These are phyloP conservation scores for Fusarium sp. DNA, from an alignment of 2,329 filamentous ascomycete species.

Conservation along the genomic window DNA sequence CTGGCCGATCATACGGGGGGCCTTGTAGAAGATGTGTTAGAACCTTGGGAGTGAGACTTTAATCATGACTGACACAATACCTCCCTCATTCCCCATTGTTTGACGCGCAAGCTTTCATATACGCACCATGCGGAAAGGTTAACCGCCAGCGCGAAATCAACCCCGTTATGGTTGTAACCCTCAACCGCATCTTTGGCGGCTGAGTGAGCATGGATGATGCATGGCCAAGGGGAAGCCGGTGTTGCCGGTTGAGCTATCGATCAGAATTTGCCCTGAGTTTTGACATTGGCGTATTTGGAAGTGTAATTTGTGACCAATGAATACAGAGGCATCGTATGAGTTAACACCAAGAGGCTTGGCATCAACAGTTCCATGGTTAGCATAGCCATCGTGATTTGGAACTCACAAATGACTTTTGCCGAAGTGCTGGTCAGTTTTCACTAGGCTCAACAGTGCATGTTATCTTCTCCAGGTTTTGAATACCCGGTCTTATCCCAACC, in stretches of 20 bases:
- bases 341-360: constrained; percentile 24
- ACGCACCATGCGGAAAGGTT: not conserved
- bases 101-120: constrained; percentile 41
- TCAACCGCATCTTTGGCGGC: constrained; percentile 27
- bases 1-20: constrained; percentile 36
- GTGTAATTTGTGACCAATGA: constrained; percentile 19
- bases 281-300: constrained; percentile 3
- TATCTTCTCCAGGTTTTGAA: constrained; percentile 38
- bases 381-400: constrained; percentile 26
- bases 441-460: constrained; percentile 1
- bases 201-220: constrained; percentile 41
- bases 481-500: constrained; percentile 17
- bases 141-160: constrained; percentile 17
- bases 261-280: constrained; percentile 27
- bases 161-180: constrained; percentile 31
- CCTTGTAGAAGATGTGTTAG: constrained; percentile 8
- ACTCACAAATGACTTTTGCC: constrained; percentile 4
- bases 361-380: constrained; percentile 1
- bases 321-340: not conserved
- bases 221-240: constrained; percentile 36
- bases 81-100: constrained; percentile 30
- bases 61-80: constrained; percentile 20
- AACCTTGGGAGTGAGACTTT: constrained; percentile 23
- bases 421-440: constrained; percentile 12
- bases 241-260: constrained; percentile 31